phyloP scores from a whole-genome alignment of 2,329 filamentous ascomycete genomes.

The Hymenoscyphus fraxineus region DNA sequence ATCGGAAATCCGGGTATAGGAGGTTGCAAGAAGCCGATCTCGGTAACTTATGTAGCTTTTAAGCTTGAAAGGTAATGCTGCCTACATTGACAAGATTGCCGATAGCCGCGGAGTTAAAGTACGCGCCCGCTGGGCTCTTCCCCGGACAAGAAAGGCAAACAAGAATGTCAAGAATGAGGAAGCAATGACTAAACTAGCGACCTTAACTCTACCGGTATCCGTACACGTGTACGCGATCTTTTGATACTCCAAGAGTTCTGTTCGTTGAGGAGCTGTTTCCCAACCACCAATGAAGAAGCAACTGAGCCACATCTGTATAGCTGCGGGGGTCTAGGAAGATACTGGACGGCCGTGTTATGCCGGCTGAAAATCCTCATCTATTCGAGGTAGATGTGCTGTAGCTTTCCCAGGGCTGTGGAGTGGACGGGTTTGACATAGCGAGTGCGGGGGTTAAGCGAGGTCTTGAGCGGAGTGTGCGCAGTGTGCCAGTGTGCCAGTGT shows the following conservation, averaged over 20 bases:
- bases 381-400: not conserved
- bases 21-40: not conserved
- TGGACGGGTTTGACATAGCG: not conserved
- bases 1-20: not conserved
- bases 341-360: not conserved
- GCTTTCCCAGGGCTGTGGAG: not conserved
- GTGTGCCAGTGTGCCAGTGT: no score
- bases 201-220: not conserved
- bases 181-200: not conserved
- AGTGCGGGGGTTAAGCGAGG: not conserved
- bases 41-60: not conserved
- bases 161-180: not conserved
- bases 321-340: not conserved
- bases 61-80: constrained; percentile 1
- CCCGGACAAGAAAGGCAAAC: not conserved
- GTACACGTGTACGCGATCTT: not conserved
- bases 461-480: not conserved
- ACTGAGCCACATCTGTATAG: not conserved
- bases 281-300: not conserved
- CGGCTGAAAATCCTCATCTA: not conserved
- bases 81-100: not conserved
- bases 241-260: not conserved
- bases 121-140: not conserved
- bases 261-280: not conserved
- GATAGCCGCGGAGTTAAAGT: not conserved